These are phyloP conservation scores for Trichoderma sp. DNA, from an alignment of 2,329 filamentous ascomycete species.

Conservation along the genomic window DNA sequence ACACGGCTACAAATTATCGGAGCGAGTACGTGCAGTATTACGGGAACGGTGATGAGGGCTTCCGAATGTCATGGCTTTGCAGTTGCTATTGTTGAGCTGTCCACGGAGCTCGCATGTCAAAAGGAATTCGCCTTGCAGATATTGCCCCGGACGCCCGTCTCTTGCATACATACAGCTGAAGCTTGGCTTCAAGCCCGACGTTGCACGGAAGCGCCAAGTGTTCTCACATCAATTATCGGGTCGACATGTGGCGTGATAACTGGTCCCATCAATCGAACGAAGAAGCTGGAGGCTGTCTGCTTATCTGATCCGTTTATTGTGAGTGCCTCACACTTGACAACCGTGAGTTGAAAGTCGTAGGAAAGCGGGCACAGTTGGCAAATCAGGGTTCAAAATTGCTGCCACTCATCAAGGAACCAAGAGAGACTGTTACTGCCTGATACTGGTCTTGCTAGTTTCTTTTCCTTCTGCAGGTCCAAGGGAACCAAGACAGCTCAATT, in stretches of 20 bases:
- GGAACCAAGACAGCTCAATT: no score
- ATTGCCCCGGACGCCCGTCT: neutral
- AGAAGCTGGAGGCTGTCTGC: neutral
- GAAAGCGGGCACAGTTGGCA: neutral
- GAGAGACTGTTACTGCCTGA: no score
- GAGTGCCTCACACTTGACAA: neutral
- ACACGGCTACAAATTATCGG: no score
- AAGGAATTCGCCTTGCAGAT: neutral
- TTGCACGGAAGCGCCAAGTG: slow-evolving; percentile 6
- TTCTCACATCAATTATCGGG: neutral
- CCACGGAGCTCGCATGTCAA: neutral
- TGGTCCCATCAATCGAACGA: neutral
- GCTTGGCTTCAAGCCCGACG: neutral
- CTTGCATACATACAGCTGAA: neutral
- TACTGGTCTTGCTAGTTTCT: no score
- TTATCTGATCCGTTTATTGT: neutral
- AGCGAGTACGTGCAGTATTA: neutral
- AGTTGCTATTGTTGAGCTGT: neutral
- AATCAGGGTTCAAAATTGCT: no score
- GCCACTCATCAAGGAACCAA: no score
- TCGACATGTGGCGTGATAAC: slow-evolving; percentile 7
- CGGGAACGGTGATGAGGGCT: no score
- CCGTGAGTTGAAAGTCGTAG: neutral
- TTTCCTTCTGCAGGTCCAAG: no score
- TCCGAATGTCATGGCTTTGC: no score